A percentile compares a stretch with the other conserved stretches of the same genome.
phyloP scores from a whole-genome alignment of 768 basidiomycete genomes.

The Mycena sanguinolenta region DNA sequence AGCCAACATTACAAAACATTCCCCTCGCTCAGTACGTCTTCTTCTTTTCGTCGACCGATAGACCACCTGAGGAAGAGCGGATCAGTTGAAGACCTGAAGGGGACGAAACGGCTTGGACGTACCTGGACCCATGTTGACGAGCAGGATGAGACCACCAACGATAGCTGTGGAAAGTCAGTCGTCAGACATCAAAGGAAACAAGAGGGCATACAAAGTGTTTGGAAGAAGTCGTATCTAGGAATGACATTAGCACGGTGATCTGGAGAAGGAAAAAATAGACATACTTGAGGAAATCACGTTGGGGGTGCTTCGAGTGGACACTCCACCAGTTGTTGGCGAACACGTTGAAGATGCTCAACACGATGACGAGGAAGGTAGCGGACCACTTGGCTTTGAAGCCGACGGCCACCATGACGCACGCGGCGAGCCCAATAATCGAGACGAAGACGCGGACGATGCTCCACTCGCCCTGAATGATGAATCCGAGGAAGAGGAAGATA shows the following conservation, averaged over 20 bases:
- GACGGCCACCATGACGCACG: conserved; percentile 96
- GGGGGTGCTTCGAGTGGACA: conserved; percentile 91
- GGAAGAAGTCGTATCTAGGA: conserved; percentile 97
- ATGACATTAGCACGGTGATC: conserved; percentile 40
- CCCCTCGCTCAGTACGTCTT: conserved; percentile 77
- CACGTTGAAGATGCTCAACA: conserved; percentile 95
- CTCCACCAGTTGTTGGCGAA: conserved; percentile 99
- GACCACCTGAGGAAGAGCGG: conserved; percentile 69
- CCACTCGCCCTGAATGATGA: conserved; percentile 95
- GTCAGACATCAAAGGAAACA: neutral
- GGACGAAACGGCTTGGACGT: conserved; percentile 40
- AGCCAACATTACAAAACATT: conserved; percentile 19
- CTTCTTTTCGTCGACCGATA: conserved; percentile 99
- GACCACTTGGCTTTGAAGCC: conserved; percentile 99
- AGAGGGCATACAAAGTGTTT: conserved; percentile 79
- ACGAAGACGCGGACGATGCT: conserved; percentile 87
- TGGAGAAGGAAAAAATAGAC: conserved; percentile 42
- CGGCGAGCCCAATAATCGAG: conserved; percentile 89
- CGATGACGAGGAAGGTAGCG: conserved; percentile 92
- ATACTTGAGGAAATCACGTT: conserved; percentile 97
- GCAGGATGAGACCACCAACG: conserved; percentile 95
- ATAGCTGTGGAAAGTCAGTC: conserved; percentile 65
- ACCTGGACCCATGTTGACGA: conserved; percentile 99
- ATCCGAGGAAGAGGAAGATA: conserved; percentile 99
- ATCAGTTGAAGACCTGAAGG: conserved; percentile 10